A percentile compares a stretch with the other conserved stretches of the same genome.
Conservation (phyloP, 2,329 filamentous ascomycete species). For the Chrysoporthe austroafricana region DNA sequence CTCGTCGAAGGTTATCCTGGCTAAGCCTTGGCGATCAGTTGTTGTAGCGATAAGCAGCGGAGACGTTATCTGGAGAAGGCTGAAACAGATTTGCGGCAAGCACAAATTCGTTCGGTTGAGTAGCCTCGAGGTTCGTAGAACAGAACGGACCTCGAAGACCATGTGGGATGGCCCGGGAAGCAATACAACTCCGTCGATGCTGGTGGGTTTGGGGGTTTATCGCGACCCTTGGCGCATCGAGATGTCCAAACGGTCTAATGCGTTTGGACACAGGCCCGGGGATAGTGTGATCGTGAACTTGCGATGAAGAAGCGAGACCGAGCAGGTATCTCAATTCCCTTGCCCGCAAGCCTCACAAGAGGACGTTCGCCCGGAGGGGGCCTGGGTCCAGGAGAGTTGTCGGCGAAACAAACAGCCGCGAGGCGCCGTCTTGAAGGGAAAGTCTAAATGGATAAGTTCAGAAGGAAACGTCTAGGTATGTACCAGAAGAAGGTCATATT, state of each 20-base stretch:
- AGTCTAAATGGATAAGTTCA: background rate
- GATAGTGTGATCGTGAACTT: background rate
- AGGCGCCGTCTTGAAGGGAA: background rate
- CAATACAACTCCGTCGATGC: constrained; percentile 11
- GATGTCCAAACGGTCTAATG: background rate
- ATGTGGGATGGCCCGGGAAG: constrained; percentile 5
- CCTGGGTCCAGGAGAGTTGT: background rate
- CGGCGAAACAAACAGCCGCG: background rate
- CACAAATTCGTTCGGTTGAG: constrained; percentile 14
- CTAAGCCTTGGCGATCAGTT: constrained; percentile 8
- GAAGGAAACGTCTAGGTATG: background rate
- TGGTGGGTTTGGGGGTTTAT: background rate
- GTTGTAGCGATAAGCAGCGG: constrained; percentile 19
- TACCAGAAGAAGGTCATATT: background rate
- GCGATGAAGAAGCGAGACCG: background rate
- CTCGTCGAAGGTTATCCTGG: constrained; percentile 11
- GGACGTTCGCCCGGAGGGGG: background rate
- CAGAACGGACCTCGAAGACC: constrained; percentile 5
- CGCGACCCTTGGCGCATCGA: background rate
- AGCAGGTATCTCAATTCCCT: background rate
- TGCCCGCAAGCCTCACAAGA: background rate
- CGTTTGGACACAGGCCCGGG: background rate
- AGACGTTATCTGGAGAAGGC: constrained; percentile 20
- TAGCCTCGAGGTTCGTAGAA: background rate
- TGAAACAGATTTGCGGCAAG: constrained; percentile 29